These are phyloP conservation scores for Emmonsia crescens DNA, from an alignment of 2,329 filamentous ascomycete species.

Conservation along the genomic window DNA sequence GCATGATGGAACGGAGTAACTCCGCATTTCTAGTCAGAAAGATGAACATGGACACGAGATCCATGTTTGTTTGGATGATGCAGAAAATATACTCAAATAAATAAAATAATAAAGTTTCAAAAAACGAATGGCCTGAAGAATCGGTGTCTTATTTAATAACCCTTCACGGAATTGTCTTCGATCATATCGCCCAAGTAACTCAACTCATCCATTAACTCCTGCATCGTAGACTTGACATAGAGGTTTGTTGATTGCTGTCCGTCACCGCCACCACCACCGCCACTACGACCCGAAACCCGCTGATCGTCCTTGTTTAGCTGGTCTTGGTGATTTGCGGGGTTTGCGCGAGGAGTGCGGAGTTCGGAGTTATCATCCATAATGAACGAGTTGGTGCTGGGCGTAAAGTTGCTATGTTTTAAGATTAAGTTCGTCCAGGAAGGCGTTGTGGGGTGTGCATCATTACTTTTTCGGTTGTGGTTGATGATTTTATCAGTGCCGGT, in stretches of 20 bases:
- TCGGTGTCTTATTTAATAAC: background rate
- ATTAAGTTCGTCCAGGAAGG: background rate
- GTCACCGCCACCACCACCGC: background rate
- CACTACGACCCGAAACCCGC: background rate
- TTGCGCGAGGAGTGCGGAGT: constrained; percentile 6
- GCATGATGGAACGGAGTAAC: background rate
- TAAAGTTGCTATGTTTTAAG: background rate
- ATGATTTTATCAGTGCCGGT: constrained; percentile 1
- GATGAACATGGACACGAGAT: background rate
- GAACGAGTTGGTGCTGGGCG: background rate
- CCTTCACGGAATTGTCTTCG: constrained; percentile 21
- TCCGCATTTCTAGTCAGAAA: background rate
- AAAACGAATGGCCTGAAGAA: background rate
- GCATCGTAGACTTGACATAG: constrained; percentile 26
- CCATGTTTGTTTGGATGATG: background rate
- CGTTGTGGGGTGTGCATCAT: background rate
- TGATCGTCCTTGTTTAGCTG: background rate
- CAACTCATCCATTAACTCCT: constrained; percentile 41
- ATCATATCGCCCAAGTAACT: constrained; percentile 42
- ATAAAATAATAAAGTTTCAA: background rate
- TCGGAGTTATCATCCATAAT: background rate
- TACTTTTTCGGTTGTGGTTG: constrained; percentile 24
- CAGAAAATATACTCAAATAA: background rate
- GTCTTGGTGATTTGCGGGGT: background rate
- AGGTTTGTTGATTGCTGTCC: background rate